phyloP scores from a whole-genome alignment of 345 rosid genomes.

The Lepidium aucheri region DNA sequence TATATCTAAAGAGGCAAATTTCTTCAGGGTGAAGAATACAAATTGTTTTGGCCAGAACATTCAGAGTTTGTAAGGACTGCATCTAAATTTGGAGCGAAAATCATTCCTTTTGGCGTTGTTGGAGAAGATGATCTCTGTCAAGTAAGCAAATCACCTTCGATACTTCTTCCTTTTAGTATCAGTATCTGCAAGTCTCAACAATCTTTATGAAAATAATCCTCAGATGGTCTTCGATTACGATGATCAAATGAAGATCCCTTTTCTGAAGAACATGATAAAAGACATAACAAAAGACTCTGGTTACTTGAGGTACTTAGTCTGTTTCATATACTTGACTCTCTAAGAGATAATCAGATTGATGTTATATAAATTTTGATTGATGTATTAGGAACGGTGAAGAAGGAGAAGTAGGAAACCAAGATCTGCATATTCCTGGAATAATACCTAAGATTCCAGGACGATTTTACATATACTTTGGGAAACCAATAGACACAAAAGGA shows the following conservation, averaged over 20 bases:
- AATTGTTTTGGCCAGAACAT: slow-evolving; percentile 58
- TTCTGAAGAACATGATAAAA: slow-evolving; percentile 33
- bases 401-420: slow-evolving; percentile 56
- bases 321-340: background rate
- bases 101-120: slow-evolving; percentile 54
- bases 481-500: slow-evolving; percentile 68
- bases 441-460: slow-evolving; percentile 70
- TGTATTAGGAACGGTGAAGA: slow-evolving; percentile 10
- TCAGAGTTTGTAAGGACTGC: slow-evolving; percentile 72
- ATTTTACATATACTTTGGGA: slow-evolving; percentile 55
- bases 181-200: background rate
- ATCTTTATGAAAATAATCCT: background rate
- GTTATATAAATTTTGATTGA: background rate
- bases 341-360: background rate
- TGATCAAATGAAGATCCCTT: slow-evolving; percentile 64
- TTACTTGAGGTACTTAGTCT: slow-evolving; percentile 36
- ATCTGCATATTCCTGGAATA: slow-evolving; percentile 40
- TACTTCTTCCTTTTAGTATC: background rate
- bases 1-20: background rate
- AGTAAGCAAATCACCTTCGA: slow-evolving; percentile 29
- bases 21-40: slow-evolving; percentile 64
- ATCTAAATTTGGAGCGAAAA: slow-evolving; percentile 63
- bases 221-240: slow-evolving; percentile 51
- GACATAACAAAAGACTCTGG: slow-evolving; percentile 25
- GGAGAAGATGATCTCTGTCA: slow-evolving; percentile 66